These are phyloP conservation scores for Ricinus communis DNA, from an alignment of 345 rosid genomes.

Conservation along the genomic window DNA sequence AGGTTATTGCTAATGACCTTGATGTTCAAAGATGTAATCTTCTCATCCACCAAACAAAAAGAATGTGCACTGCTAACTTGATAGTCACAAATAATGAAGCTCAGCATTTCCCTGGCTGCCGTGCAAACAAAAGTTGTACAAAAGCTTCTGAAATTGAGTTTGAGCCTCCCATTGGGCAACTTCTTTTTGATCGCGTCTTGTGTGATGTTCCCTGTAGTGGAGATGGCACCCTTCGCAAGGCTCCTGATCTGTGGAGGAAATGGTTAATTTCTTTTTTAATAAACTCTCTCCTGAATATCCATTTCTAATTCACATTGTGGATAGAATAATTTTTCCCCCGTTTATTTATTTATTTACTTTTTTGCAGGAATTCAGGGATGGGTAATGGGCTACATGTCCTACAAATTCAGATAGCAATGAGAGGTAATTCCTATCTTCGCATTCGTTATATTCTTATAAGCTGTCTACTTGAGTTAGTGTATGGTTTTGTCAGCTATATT, in stretches of 20 bases:
- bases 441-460: background rate
- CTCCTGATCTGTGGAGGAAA: slow-evolving; percentile 97
- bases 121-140: slow-evolving; percentile 34
- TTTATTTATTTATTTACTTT: slow-evolving; percentile 13
- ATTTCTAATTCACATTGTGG: background rate
- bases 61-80: slow-evolving; percentile 96
- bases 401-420: slow-evolving; percentile 85
- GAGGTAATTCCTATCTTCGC: slow-evolving; percentile 62
- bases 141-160: slow-evolving; percentile 36
- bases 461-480: background rate
- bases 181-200: slow-evolving; percentile 82
- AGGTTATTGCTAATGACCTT: slow-evolving; percentile 95
- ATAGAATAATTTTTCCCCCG: slow-evolving; percentile 16
- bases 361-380: slow-evolving; percentile 73
- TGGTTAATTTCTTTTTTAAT: slow-evolving; percentile 43
- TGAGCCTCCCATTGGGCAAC: slow-evolving; percentile 47
- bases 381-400: slow-evolving; percentile 89
- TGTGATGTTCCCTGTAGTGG: slow-evolving; percentile 99
- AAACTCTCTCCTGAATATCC: background rate
- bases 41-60: slow-evolving; percentile 96
- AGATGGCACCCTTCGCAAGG: slow-evolving; percentile 95
- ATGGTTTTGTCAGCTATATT: background rate
- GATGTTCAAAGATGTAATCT: slow-evolving; percentile 97
- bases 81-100: slow-evolving; percentile 95
- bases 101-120: slow-evolving; percentile 90